Base-by-base conservation (phyloP, 768 basidiomycete genomes). In the Pleurotus djamor region DNA sequence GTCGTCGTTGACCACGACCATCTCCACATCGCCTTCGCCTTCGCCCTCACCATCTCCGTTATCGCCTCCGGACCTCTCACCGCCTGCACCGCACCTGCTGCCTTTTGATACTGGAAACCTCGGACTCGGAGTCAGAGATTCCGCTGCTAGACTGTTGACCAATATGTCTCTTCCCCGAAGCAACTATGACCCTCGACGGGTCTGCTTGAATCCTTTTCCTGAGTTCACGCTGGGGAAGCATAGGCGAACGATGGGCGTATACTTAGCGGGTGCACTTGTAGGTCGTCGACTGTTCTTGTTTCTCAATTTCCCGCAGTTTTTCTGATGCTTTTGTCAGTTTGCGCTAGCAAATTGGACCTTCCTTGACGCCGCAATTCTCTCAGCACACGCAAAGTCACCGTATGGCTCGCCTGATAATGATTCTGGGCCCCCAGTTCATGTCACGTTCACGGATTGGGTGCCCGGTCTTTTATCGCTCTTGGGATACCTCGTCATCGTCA, bases 381-480 rank as follows among this genome's bases (percentile, higher is more conserved):
- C 95, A 8, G 86, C 91, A 3, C 92, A 96, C 66, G 92, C 94
- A 0, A 85, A 83, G 57, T 75, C 91, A 1, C 91, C 92, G 3
- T 83, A 83, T 62, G 88, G 84, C 41, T 81, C 87, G 4, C 89
- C 89, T 2, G 81, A 28, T 3, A 28, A 28, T 28, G 21, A 88
- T 64, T 79, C 86, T 54, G 83, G 86, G 0, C 71, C 76, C 0
- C 81, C 82, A 8, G 81, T 83, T 0, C 94, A 94, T 67, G 92
- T 99, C 70, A 77, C 83, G 10, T 97, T 98, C 70, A 87, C 94
- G 58, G 97, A 98, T 78, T 99, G 97, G 97, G 78, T 97, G n/a
- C 94, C 96, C 0, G 96, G 96, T 17, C 85, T 98, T 65, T 94
- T 89, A 73, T 94, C 93, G 5, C 83, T 97, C 34, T 75, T 98